These are phyloP conservation scores for Diaporthe nobilis DNA, from an alignment of 2,329 filamentous ascomycete genomes.

Conservation along the genomic window DNA sequence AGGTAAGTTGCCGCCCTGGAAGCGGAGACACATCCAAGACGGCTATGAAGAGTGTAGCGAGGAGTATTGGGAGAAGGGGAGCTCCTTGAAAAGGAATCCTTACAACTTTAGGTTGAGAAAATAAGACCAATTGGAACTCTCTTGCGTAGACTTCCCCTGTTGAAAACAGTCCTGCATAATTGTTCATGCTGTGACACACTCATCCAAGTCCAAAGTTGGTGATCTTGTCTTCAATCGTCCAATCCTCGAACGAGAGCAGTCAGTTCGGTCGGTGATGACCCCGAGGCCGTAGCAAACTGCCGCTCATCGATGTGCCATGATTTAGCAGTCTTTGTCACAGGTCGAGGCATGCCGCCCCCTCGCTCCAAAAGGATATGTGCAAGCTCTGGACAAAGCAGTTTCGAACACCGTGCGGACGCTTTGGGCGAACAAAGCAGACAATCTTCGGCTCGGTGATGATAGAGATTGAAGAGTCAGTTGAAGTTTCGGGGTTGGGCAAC, in stretches of 20 bases:
- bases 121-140: not conserved
- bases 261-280: no score
- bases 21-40: not conserved
- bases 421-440: not conserved
- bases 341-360: not conserved
- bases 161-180: no score
- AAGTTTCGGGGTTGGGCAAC: not conserved
- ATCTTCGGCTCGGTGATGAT: rapidly evolving
- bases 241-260: no score
- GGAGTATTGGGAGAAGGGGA: not conserved
- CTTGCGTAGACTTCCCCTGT: not conserved
- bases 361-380: not conserved
- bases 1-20: not conserved
- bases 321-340: not conserved
- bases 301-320: not conserved
- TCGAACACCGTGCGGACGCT: not conserved
- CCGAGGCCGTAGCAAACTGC: no score
- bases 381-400: not conserved
- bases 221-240: rapidly evolving
- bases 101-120: not conserved
- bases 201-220: not conserved
- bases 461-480: not conserved
- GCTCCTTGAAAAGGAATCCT: not conserved
- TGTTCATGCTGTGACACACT: no score
- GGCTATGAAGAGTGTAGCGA: not conserved